Conservation (phyloP, 176 grass and related monocot genomes). For the Pharus latifolius region DNA sequence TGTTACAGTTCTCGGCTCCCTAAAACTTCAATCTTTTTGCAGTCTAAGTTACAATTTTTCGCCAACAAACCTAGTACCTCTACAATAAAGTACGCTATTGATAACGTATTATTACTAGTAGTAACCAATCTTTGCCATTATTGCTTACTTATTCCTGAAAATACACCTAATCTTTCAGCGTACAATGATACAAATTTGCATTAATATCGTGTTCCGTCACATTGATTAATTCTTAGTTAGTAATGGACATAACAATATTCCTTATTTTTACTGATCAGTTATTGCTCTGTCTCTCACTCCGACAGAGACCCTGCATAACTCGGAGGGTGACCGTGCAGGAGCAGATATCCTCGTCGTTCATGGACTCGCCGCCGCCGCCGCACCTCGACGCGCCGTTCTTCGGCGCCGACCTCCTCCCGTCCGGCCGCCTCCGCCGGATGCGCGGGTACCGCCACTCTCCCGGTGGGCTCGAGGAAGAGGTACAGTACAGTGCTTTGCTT, state of each 20-base stretch:
- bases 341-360: constrained; percentile 57
- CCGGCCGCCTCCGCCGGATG: constrained; percentile 45
- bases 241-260: no score
- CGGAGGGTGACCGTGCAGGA: constrained; percentile 54
- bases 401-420: constrained; percentile 48
- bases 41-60: no score
- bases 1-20: neutral
- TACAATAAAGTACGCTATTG: no score
- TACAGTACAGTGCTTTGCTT: constrained; percentile 12
- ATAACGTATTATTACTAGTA: no score
- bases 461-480: constrained; percentile 77
- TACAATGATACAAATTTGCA: no score
- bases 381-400: constrained; percentile 44
- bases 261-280: no score
- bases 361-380: constrained; percentile 47
- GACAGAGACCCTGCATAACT: constrained; percentile 43
- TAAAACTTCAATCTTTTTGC: neutral
- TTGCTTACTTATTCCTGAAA: neutral
- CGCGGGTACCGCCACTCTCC: constrained; percentile 75
- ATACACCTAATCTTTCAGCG: no score
- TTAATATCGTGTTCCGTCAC: constrained; percentile 20
- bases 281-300: neutral
- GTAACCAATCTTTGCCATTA: neutral
- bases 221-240: neutral
- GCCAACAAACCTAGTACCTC: no score